Evolutionary conservation across 176 grass and related monocot genomes (phyloP), one percentile per base, ranked within the genome.

Genomic region (Bolboschoenus planiculmis): DNA sequence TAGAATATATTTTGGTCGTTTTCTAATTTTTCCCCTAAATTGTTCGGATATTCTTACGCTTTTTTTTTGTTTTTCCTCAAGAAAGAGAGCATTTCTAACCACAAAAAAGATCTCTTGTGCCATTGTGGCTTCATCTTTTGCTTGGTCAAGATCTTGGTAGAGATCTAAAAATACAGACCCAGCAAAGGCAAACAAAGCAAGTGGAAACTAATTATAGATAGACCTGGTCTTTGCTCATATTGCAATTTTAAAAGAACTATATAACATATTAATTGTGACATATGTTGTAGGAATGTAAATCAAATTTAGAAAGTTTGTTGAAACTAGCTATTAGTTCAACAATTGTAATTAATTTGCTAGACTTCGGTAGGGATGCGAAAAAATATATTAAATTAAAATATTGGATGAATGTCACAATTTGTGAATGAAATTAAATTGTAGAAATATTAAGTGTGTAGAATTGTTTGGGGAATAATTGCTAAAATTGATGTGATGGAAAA

Each of bases 101-200:
- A 74, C 70, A 21, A 74, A 74, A 74, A 48, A 74, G 72, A 77
- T 77, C 46, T 27, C n/a, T 31, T 77, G 24, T 26, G 27, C 4
- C 5, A 18, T 33, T 53, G 40, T 15, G 72, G 27, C 72, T 44
- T 53, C 72, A 77, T 77, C 44, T 77, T 76, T 48, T 33, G 15
- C 46, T 33, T 14, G 46, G 72, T 14, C 7, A 31, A 53, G 10
- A 14, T 77, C 72, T 27, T 53, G 46, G 27, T 44, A 8, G 72
- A 77, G 72, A 53, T 77, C 1, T 53, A 10, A 33, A n/a, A 76
- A 53, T 53, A 51, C 46, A 53, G 27, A 21, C 70, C 24, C 70
- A 74, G 70, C 70, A n/a, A n/a, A n/a, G n/a, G n/a, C n/a, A n/a
- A n/a, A n/a, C n/a, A n/a, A n/a, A n/a, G n/a, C n/a, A 74, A 48